These are phyloP conservation scores for Endocalyx cinctus DNA, from an alignment of 2,329 filamentous ascomycete genomes.

Conservation along the genomic window DNA sequence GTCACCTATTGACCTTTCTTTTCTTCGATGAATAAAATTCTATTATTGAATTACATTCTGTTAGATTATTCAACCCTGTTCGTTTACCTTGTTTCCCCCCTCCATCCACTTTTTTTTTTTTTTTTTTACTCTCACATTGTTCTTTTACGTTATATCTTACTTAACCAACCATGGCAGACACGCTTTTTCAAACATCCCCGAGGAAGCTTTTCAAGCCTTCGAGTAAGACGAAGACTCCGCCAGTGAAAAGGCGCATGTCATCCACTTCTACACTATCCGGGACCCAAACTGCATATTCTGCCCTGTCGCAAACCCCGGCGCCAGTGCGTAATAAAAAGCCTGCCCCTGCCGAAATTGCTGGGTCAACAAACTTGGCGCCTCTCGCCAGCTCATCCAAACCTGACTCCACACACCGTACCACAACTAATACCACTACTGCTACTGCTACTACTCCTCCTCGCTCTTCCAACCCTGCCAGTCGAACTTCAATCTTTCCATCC, in stretches of 20 bases:
- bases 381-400: slow-evolving; percentile 11
- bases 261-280: slow-evolving; percentile 9
- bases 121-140: slow-evolving; percentile 19
- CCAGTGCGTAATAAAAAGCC: slow-evolving; percentile 1
- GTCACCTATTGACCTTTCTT: too few species aligned
- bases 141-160: slow-evolving; percentile 17
- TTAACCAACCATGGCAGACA: slow-evolving; percentile 20
- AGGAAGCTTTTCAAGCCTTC: slow-evolving; percentile 29
- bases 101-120: slow-evolving; percentile 18
- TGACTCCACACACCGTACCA: slow-evolving; percentile 8
- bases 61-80: slow-evolving; percentile 11
- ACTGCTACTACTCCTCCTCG: slow-evolving; percentile 15
- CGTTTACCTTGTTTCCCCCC: slow-evolving; percentile 18
- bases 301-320: slow-evolving; percentile 6
- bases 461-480: slow-evolving; percentile 20
- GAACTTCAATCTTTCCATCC: slow-evolving; percentile 13
- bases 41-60: neutral
- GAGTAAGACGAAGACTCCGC: slow-evolving; percentile 25
- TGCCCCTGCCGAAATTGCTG: slow-evolving; percentile 8
- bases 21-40: too few species aligned
- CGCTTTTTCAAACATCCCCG: slow-evolving; percentile 21
- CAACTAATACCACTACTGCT: slow-evolving; percentile 13
- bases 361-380: slow-evolving; percentile 15
- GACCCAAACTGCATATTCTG: slow-evolving; percentile 1
- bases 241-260: slow-evolving; percentile 15